Percentiles rank a stretch among this genome's conserved stretches.
phyloP scores from a whole-genome alignment of 2,329 filamentous ascomycete genomes.

The Catunica adiposa region DNA sequence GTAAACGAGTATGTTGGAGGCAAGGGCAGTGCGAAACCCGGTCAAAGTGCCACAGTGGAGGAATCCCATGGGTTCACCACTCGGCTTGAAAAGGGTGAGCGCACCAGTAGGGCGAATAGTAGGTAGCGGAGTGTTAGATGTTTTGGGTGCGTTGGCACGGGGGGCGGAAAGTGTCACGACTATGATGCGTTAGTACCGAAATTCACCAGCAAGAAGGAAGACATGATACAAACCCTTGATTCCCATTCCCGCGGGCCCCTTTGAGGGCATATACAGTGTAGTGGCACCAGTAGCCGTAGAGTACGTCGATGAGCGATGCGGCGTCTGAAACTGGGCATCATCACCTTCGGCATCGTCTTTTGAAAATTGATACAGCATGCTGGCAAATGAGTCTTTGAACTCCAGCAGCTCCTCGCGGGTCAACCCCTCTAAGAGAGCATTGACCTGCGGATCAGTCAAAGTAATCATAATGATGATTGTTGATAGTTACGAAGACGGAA shows the following conservation, averaged over 20 bases:
- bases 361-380: conserved; percentile 45
- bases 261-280: conserved; percentile 61
- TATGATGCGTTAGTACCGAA: conserved; percentile 18
- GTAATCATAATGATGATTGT: conserved; percentile 33
- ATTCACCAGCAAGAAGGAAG: neutral
- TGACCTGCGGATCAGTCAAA: conserved; percentile 41
- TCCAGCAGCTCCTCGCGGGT: conserved; percentile 34
- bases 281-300: conserved; percentile 35
- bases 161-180: conserved; percentile 46
- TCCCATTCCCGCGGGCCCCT: conserved; percentile 44
- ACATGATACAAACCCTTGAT: conserved; percentile 39
- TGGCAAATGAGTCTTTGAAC: conserved; percentile 32
- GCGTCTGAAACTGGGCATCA: conserved; percentile 35
- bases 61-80: conserved; percentile 48
- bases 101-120: conserved; percentile 42
- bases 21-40: conserved; percentile 63
- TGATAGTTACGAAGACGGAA: too few species aligned
- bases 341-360: conserved; percentile 32
- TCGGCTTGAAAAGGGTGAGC: conserved; percentile 49
- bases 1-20: conserved; percentile 47
- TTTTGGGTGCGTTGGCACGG: conserved; percentile 15
- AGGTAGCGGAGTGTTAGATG: conserved; percentile 18
- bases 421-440: conserved; percentile 35
- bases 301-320: conserved; percentile 33
- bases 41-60: conserved; percentile 60